Evolutionary conservation across 257 asterid species (phyloP), one percentile per base, ranked within the genome.

Genomic region (Nicotiana attenuata): DNA sequence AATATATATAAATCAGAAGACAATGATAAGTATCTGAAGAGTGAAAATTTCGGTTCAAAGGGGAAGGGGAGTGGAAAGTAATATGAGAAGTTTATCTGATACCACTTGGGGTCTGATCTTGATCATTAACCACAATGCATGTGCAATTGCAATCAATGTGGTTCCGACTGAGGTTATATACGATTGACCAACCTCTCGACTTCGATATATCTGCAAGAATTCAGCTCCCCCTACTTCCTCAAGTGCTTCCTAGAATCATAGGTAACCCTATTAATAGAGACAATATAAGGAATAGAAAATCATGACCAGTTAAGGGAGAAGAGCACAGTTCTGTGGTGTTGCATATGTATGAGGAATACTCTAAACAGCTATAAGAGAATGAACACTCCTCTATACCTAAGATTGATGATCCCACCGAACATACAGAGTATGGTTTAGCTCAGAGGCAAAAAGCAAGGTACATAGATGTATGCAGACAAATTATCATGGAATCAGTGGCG

Each of bases 71-170:
- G 20, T 7, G 35, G 19, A 83, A n/a, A 0, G 29, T 61, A 57
- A 73, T 0, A 19, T 69, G 47, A 53, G 81, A 78, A 83, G 56
- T 28, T 82, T 53, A 47, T 19, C 55, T 61, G 45, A 86, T 93
- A 95, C 99, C 99, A 93, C 97, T 88, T 92, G 93, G 76, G 99
- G 98, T 84, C 97, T 88, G 87, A 90, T 94, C 90, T 89, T 96
- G 82, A 92, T 85, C 98, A 94, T 94, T 66, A 94, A 91, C 98
- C 98, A 90, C 84, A 96, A 86, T 0, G 94, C 98, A 85, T 96
- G 98, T 57, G 87, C 86, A 31, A 92, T 80, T 69, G 99, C 98
- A 81, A 94, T 38, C 78, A 96, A 85, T 61, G 99, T 96, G 29
- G 97, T 96, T 85, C 91, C 97, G 53, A 94, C 87, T 61, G 99